A percentile compares a stretch with the other conserved stretches of the same genome.
Conservation (phyloP, 2,329 filamentous ascomycete species). For the Meredithiella fracta region DNA sequence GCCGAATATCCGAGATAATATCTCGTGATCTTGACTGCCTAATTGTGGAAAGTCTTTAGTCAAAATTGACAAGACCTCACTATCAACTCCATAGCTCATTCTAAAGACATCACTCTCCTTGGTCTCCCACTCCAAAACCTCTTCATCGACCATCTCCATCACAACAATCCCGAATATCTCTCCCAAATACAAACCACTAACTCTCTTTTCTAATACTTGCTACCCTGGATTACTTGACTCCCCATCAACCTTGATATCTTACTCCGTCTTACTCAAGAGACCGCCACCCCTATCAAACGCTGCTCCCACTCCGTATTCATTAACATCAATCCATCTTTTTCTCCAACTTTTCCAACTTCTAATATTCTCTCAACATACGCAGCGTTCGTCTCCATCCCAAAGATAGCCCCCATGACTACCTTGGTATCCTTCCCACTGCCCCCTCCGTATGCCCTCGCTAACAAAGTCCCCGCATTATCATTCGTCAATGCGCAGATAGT, state of each 20-base stretch:
- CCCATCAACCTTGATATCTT: constrained; percentile 47
- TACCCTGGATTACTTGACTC: constrained; percentile 55
- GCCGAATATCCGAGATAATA: too few relatives aligned
- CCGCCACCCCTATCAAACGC: constrained; percentile 52
- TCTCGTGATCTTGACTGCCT: too few relatives aligned
- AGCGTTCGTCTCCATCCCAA: constrained; percentile 68
- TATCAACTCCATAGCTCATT: constrained; percentile 52
- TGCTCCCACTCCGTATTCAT: constrained; percentile 68
- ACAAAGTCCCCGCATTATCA: constrained; percentile 64
- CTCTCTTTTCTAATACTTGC: constrained; percentile 69
- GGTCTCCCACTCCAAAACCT: background rate
- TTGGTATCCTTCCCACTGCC: constrained; percentile 50
- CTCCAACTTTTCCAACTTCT: constrained; percentile 44
- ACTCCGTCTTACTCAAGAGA: too few relatives aligned
- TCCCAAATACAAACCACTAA: constrained; percentile 69
- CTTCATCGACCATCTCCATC: constrained; percentile 24
- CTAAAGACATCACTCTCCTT: constrained; percentile 21
- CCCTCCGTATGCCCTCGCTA: constrained; percentile 65
- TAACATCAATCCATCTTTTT: constrained; percentile 54
- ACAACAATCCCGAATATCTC: constrained; percentile 55
- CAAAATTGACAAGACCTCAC: constrained; percentile 30
- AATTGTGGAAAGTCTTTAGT: too few relatives aligned
- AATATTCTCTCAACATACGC: constrained; percentile 61
- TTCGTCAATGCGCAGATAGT: constrained; percentile 60
- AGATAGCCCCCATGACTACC: constrained; percentile 58